Base-by-base conservation (phyloP, 441 rosid species). In the Erodium trifolium region DNA sequence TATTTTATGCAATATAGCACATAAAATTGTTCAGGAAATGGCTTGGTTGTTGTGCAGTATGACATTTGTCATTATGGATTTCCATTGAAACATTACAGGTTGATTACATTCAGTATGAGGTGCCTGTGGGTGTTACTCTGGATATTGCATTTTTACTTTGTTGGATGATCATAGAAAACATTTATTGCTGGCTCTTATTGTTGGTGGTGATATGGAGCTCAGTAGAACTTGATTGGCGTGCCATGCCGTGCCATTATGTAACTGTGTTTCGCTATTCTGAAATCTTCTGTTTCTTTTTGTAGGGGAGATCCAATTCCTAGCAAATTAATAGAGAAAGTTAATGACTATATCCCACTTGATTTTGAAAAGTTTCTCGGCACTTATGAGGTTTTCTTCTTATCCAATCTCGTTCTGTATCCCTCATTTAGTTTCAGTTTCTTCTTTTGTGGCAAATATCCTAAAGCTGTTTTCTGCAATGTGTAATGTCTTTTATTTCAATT, bases 301-400 rank as follows among this genome's bases (percentile, higher is more conserved):
- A 91, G 97, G 99, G 99, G 99, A 60, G 82, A 83, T 83, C 96
- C 97, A 4, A 90, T 90, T 76, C 97, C 96, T 63, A 76, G 67
- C 63, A 16, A 73, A 49, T 78, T 94, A 77, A 86, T 90, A 72
- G 82, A 81, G 79, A 87, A 75, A 71, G 90, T 85, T 75, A 83
- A 91, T 77, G 90, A 84, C 73, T 91, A 90, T 81, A 79, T 91
- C 68, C 96, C 96, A 3, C 85, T 88, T 81, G 96, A 87, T 47
- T 80, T 94, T 55, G 78, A 65, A 2, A 85, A 87, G 68, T 75
- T 94, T 74, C 72, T 90, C 71, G 63, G 72, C 64, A 9, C 78
- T 10, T 82, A 72, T 72, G 81, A 90, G 97, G 99, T 94, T 71
- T 68, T 68, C 70, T 69, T 17, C 70, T 55, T 68, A 57, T 68